Evolutionary conservation across 2,329 filamentous ascomycete species (phyloP).

Genomic region (Colletotrichum echinochloae): DNA sequence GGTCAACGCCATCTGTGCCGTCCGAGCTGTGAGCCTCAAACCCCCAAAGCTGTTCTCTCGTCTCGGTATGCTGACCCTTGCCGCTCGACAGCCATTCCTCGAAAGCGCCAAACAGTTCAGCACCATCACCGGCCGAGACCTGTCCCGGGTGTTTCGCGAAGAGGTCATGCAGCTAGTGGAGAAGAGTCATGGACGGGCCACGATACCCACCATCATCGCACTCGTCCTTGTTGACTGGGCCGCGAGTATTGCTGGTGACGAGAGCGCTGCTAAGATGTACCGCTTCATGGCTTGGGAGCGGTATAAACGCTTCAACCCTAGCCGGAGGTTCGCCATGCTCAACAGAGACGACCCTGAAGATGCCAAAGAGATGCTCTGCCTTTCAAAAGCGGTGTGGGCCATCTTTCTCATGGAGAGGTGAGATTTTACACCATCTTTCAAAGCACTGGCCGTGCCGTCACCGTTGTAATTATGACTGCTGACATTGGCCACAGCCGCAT

Average conservation of each 20-base stretch:
- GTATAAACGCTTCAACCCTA: conserved; percentile 32
- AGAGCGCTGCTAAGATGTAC: conserved; percentile 34
- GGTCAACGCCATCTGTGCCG: conserved; percentile 49
- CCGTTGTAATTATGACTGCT: neutral
- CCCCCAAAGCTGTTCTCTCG: too few relatives aligned
- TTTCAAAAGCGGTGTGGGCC: conserved; percentile 31
- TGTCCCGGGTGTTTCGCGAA: conserved; percentile 17
- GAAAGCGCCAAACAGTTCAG: conserved; percentile 31
- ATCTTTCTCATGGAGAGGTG: conserved; percentile 37
- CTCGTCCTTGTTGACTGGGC: conserved; percentile 31
- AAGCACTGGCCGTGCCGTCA: neutral
- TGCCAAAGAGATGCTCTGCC: conserved; percentile 9
- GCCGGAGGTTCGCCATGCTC: conserved; percentile 23
- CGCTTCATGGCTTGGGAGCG: conserved; percentile 38
- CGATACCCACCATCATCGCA: conserved; percentile 30
- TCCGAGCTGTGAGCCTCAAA: conserved; percentile 45
- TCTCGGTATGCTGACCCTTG: conserved; percentile 3
- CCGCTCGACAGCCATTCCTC: conserved; percentile 23
- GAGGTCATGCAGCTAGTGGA: conserved; percentile 36
- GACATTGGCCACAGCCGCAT: conserved; percentile 8
- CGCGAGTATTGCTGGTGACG: conserved; percentile 32
- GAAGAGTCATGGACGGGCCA: conserved; percentile 33
- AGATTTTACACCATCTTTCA: neutral
- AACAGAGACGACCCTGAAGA: conserved; percentile 12
- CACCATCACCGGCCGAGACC: conserved; percentile 30